A percentile compares a stretch with the other conserved stretches of the same genome.
Conservation (phyloP, 2,329 filamentous ascomycete species). For the Blumeria graminis region DNA sequence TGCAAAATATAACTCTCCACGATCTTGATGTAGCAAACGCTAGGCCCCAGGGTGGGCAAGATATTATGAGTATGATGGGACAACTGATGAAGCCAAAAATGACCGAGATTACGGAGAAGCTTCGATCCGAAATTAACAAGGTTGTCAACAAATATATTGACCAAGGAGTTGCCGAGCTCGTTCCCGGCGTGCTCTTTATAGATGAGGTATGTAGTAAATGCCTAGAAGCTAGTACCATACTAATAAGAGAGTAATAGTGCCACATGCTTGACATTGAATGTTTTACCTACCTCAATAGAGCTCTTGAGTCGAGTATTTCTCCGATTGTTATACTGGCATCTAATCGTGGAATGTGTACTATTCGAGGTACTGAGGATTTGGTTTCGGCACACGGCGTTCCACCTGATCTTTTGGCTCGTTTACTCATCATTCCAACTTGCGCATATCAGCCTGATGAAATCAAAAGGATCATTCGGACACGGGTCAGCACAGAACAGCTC, state of each 20-base stretch:
- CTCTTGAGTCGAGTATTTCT: slow-evolving; percentile 82
- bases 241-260: slow-evolving; percentile 31
- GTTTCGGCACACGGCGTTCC: slow-evolving; percentile 82
- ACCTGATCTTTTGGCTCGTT: slow-evolving; percentile 72
- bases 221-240: slow-evolving; percentile 48
- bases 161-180: slow-evolving; percentile 87
- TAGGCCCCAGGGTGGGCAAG: slow-evolving; percentile 84
- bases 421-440: slow-evolving; percentile 89
- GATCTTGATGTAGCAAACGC: slow-evolving; percentile 93
- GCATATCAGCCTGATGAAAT: slow-evolving; percentile 78
- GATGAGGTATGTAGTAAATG: slow-evolving; percentile 49
- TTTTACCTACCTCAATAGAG: slow-evolving; percentile 96
- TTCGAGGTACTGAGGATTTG: slow-evolving; percentile 65
- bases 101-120: slow-evolving; percentile 97
- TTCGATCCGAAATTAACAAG: slow-evolving; percentile 92
- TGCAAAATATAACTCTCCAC: slow-evolving; percentile 93
- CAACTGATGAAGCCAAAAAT: slow-evolving; percentile 99
- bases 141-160: slow-evolving; percentile 98
- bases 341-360: slow-evolving; percentile 81
- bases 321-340: slow-evolving; percentile 95
- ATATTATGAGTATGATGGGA: slow-evolving; percentile 99
- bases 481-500: slow-evolving; percentile 60
- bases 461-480: slow-evolving; percentile 69
- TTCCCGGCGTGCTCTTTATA: slow-evolving; percentile 96
- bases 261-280: slow-evolving; percentile 99